A percentile compares a stretch with the other conserved stretches of the same genome.
These are phyloP conservation scores for Colletotrichum falcatum DNA, from an alignment of 2,329 filamentous ascomycete genomes.

Conservation along the genomic window DNA sequence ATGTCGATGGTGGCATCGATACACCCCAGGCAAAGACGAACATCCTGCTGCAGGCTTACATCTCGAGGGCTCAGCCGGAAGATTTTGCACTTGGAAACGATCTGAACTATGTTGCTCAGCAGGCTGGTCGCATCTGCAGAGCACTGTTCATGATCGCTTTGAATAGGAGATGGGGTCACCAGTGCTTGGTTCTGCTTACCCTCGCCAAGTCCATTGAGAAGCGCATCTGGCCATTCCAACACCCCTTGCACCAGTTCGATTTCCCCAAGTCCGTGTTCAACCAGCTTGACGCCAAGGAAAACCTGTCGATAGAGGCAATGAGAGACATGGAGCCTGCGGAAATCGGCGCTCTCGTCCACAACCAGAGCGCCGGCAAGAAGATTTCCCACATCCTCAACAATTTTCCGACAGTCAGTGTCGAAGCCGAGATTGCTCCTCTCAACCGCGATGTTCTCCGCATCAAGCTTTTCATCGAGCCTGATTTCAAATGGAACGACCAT, in stretches of 20 bases:
- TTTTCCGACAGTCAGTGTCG: conserved; percentile 91
- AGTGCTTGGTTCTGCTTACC: conserved; percentile 90
- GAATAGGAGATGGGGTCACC: conserved; percentile 94
- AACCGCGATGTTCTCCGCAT: conserved; percentile 97
- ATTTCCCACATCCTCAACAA: conserved; percentile 86
- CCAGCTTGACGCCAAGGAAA: conserved; percentile 85
- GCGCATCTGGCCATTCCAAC: conserved; percentile 93
- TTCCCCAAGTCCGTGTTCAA: conserved; percentile 85
- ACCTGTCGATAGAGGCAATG: conserved; percentile 81
- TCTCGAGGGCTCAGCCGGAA: conserved; percentile 86
- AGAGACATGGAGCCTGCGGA: conserved; percentile 94
- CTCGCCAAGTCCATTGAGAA: conserved; percentile 98
- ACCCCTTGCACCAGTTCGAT: conserved; percentile 95
- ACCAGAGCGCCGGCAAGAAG: conserved; percentile 85
- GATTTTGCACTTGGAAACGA: conserved; percentile 96
- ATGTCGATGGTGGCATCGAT: conserved; percentile 79
- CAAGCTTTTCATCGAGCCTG: conserved; percentile 84
- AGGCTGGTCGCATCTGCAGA: conserved; percentile 92
- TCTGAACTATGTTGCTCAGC: conserved; percentile 94
- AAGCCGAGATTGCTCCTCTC: conserved; percentile 93
- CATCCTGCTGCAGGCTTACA: conserved; percentile 92
- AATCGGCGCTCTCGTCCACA: conserved; percentile 91
- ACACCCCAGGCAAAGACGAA: conserved; percentile 92
- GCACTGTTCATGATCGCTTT: conserved; percentile 97
- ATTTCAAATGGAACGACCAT: conserved; percentile 95